Percentiles rank a stretch among this genome's conserved stretches.
Evolutionary conservation across 768 basidiomycete genomes (phyloP).

Genomic region (Nidularia sp.): DNA sequence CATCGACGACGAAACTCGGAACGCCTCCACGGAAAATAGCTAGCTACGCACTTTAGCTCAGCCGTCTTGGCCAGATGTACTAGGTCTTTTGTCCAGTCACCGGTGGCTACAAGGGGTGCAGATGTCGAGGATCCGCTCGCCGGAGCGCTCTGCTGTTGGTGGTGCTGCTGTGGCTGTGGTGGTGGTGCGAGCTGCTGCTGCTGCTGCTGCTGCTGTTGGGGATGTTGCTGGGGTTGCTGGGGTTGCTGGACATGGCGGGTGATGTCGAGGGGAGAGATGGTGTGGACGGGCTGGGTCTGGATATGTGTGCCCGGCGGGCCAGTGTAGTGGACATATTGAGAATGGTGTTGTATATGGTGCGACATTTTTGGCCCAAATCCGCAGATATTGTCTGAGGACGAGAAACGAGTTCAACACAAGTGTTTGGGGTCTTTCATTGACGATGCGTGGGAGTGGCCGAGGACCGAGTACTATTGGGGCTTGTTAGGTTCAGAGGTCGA

Average conservation of each 20-base stretch:
- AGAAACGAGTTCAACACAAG: no score
- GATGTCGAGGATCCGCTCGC: not conserved
- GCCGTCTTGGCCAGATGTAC: constrained; percentile 85
- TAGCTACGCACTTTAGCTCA: constrained; percentile 81
- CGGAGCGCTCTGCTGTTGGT: not conserved
- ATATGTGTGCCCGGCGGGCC: constrained; percentile 18
- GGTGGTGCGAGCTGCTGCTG: constrained; percentile 8
- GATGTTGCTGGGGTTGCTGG: constrained; percentile 8
- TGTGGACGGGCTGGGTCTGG: constrained; percentile 9
- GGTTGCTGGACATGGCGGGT: constrained; percentile 16
- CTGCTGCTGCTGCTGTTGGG: constrained; percentile 20
- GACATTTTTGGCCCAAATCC: constrained; percentile 45
- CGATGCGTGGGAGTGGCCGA: no score
- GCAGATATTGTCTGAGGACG: no score
- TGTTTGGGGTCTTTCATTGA: no score
- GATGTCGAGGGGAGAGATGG: constrained; percentile 21
- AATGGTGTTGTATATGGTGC: constrained; percentile 32
- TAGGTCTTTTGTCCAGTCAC: constrained; percentile 85
- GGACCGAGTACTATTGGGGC: no score
- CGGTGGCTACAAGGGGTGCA: constrained; percentile 66
- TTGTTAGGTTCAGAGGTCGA: no score
- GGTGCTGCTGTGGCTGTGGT: constrained; percentile 7
- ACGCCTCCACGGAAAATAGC: no score
- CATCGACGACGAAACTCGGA: no score
- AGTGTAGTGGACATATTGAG: constrained; percentile 34